These are phyloP conservation scores for Fraxinus nigra DNA, from an alignment of 305 asterid species.

Conservation along the genomic window DNA sequence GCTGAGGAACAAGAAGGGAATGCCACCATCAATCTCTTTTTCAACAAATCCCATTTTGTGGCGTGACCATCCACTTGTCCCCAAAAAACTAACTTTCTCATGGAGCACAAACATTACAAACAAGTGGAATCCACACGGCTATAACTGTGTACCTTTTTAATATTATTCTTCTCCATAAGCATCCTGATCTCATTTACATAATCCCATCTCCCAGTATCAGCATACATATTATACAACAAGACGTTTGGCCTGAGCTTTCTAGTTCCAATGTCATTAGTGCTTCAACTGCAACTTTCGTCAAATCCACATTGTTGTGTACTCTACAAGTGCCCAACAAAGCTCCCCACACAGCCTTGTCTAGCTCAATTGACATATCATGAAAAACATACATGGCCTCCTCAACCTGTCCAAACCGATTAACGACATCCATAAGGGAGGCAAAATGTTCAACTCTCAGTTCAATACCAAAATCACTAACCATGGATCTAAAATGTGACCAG, in stretches of 20 bases:
- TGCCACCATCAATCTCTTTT: constrained; percentile 73
- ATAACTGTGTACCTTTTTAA: constrained; percentile 55
- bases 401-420: constrained; percentile 60
- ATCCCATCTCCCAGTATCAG: constrained; percentile 68
- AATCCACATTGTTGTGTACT: constrained; percentile 57
- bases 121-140: constrained; percentile 53
- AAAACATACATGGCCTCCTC: constrained; percentile 62
- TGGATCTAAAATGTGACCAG: no score
- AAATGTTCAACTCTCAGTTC: no score
- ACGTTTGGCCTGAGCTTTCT: constrained; percentile 68
- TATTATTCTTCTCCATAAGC: constrained; percentile 52
- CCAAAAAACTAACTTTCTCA: not conserved
- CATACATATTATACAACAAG: constrained; percentile 66
- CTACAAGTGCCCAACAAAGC: constrained; percentile 79
- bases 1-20: constrained; percentile 70
- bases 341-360: constrained; percentile 80
- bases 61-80: constrained; percentile 3
- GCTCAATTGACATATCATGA: constrained; percentile 51
- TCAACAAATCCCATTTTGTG: constrained; percentile 70
- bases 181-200: constrained; percentile 67
- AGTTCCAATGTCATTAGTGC: constrained; percentile 69
- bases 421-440: no score
- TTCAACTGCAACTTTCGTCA: constrained; percentile 67
- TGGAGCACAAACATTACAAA: constrained; percentile 15
- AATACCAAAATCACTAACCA: no score